phyloP scores from a whole-genome alignment of 208 protist genomes.

The Phytomonas serpens region DNA sequence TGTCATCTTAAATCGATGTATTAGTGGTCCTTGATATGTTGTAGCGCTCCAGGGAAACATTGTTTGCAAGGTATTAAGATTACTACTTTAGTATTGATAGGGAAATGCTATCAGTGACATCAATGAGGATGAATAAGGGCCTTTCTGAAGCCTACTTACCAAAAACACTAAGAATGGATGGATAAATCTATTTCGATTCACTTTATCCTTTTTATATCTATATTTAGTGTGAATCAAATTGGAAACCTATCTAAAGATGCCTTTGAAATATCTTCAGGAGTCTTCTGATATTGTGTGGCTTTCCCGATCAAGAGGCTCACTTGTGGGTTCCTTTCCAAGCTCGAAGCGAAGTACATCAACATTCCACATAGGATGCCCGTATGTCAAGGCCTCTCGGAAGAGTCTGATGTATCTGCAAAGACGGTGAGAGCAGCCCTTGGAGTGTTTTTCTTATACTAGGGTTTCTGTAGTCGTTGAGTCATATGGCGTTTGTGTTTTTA shows the following conservation, averaged over 20 bases:
- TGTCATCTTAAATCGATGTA: background rate
- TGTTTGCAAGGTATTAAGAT: background rate
- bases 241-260: background rate
- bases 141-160: background rate
- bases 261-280: background rate
- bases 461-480: no score
- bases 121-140: background rate
- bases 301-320: background rate
- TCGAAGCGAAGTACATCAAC: background rate
- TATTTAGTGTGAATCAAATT: background rate
- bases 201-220: background rate
- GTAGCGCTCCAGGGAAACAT: background rate
- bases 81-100: background rate
- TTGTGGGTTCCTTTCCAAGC: background rate
- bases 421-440: no score
- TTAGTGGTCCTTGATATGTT: background rate
- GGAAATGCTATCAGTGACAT: background rate
- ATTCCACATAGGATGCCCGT: no score
- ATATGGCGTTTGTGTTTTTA: no score
- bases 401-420: no score
- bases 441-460: no score
- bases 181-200: background rate
- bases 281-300: background rate
- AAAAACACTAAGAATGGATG: background rate
- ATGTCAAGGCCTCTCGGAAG: no score